These are phyloP conservation scores for Anthoceros angustus DNA, from an alignment of 225 moss, liverwort and hornwort species.

Conservation along the genomic window DNA sequence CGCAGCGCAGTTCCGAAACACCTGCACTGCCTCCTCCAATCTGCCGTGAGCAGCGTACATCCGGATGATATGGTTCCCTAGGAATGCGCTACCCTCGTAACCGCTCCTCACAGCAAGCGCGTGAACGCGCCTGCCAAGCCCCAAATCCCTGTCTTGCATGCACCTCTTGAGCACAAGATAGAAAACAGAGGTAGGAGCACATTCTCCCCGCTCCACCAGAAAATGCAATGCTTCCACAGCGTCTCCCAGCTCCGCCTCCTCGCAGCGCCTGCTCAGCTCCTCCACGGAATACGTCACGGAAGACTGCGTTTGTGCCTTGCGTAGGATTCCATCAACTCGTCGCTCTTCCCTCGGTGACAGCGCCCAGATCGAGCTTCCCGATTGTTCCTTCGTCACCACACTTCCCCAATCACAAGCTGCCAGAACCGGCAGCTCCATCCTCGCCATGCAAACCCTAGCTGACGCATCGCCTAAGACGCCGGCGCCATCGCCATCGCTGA, in stretches of 20 bases:
- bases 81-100: not conserved
- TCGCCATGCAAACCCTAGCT: too few species aligned
- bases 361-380: too few species aligned
- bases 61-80: slow-evolving; percentile 1
- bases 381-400: too few species aligned
- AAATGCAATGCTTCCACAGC: not conserved
- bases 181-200: not conserved
- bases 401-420: too few species aligned
- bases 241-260: not conserved
- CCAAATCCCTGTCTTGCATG: not conserved
- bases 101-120: not conserved
- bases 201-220: not conserved
- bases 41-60: not conserved
- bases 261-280: not conserved
- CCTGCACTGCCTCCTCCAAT: not conserved
- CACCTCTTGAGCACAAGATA: not conserved
- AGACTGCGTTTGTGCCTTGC: too few species aligned
- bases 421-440: too few species aligned
- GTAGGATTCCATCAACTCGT: too few species aligned
- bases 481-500: too few species aligned
- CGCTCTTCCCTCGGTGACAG: too few species aligned
- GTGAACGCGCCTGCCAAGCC: not conserved
- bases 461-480: too few species aligned
- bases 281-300: too few species aligned
- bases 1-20: not conserved